Base-by-base conservation (phyloP, 805 yeast genomes). In the Wickerhamiella hasegawae region DNA sequence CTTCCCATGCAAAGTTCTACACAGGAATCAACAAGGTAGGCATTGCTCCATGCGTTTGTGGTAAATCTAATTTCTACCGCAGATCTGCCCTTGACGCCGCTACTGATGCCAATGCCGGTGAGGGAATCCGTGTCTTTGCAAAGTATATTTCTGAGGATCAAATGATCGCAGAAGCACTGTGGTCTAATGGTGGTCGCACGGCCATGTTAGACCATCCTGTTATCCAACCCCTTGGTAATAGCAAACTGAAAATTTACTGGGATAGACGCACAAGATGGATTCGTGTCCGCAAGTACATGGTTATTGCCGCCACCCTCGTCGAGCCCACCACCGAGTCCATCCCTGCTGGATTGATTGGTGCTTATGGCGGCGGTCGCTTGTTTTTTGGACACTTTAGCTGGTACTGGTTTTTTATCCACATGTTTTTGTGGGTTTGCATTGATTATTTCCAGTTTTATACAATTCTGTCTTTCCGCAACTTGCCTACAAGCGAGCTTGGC, bases 91-190 rank as follows among this genome's bases (percentile, higher is more conserved):
- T 82, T 18, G 51, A 58, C 14, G 31, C 26, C n/a, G 53, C 67
- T n/a, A 55, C 58, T 6, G 42, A 40, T 5, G 31, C 28, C 3
- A 31, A 40, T 0, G 35, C 34, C 2, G 55, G 53, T 14, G 40
- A 37, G 14, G 79, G 87, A 0, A 62, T 84, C 29, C 64, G 73
- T 34, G 70, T 72, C 38, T 83, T 84, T 53, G 73, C 93, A 5
- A 62, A 73, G 38, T 84, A 76, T 52, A 83, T 83, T 48, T 94
- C 94, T 4, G 95, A 83, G 52, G 95, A 83, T 53, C 83, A 83
- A 53, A 79, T 82, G 92, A 83, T 83, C 42, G 93, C 81, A 4
- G 82, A 80, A 33, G 80, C 83, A 1, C 51, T 83, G 14, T 83
- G 94, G 94, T 71, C 72, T 18, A 62, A 65, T 23, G 74, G 79